These are phyloP conservation scores for Malassezia vespertilionis DNA, from an alignment of 1,284 basidiomycete species.

Conservation along the genomic window DNA sequence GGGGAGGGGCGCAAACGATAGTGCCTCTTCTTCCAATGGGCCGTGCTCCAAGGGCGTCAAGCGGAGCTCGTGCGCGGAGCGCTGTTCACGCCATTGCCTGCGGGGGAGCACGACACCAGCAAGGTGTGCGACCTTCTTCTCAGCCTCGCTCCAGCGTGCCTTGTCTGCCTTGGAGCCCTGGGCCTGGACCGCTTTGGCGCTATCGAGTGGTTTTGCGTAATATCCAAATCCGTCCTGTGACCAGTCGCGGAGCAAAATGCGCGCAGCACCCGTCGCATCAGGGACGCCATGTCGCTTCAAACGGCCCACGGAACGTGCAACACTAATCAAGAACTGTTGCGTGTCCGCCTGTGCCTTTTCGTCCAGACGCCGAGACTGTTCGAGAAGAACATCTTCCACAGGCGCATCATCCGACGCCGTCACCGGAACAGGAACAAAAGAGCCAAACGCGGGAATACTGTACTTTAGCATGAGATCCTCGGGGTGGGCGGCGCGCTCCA, in stretches of 20 bases:
- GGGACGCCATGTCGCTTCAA: constrained; percentile 36
- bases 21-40: constrained; percentile 20
- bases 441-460: constrained; percentile 40
- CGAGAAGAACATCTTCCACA: constrained; percentile 21
- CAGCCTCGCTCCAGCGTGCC: constrained; percentile 15
- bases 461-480: constrained; percentile 42
- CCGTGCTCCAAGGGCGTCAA: constrained; percentile 23
- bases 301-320: constrained; percentile 32
- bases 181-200: constrained; percentile 7
- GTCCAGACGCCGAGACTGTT: constrained; percentile 13
- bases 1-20: constrained; percentile 9
- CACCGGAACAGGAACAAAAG: constrained; percentile 24
- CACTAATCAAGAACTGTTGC: constrained; percentile 38
- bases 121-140: constrained; percentile 7
- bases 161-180: constrained; percentile 19
- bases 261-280: constrained; percentile 32
- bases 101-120: constrained; percentile 17
- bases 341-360: constrained; percentile 35
- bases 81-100: constrained; percentile 30
- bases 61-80: constrained; percentile 28
- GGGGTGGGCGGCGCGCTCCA: constrained; percentile 30
- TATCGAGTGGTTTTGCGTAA: constrained; percentile 26
- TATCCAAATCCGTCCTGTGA: constrained; percentile 34
- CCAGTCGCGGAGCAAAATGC: constrained; percentile 41
- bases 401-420: constrained; percentile 24